A percentile compares a stretch with the other conserved stretches of the same genome.
Conservation (phyloP, 1,139 yeast species). For the Yamadazyma siamensis region DNA sequence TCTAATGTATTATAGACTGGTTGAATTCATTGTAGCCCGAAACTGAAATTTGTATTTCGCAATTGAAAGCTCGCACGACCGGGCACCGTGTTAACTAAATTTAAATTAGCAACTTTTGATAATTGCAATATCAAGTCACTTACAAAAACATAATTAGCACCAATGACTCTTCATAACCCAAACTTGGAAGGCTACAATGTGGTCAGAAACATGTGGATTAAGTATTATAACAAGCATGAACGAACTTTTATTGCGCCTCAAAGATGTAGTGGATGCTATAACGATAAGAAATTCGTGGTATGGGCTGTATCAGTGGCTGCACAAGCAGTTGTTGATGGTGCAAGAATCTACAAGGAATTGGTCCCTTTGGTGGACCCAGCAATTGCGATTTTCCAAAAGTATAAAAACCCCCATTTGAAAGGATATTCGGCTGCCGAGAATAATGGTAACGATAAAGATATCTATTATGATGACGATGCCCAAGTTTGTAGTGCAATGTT, state of each 20-base stretch:
- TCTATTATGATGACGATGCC: conserved; percentile 75
- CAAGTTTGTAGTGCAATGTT: conserved; percentile 68
- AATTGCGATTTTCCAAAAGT: conserved; percentile 47
- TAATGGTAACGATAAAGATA: conserved; percentile 55
- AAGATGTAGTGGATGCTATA: conserved; percentile 49
- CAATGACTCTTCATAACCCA: conserved; percentile 33
- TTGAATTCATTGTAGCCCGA: background rate
- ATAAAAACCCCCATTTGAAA: conserved; percentile 48
- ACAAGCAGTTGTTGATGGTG: conserved; percentile 61
- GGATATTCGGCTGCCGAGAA: conserved; percentile 62
- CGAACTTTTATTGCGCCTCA: conserved; percentile 43
- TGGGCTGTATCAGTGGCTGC: conserved; percentile 70
- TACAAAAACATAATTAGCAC: too few relatives aligned
- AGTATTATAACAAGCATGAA: conserved; percentile 42
- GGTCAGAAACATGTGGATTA: conserved; percentile 43
- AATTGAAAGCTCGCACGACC: too few relatives aligned
- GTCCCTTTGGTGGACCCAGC: conserved; percentile 58
- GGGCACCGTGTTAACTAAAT: too few relatives aligned
- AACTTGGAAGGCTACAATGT: conserved; percentile 51
- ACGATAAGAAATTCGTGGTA: conserved; percentile 54
- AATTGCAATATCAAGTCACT: too few relatives aligned
- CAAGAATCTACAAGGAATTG: conserved; percentile 55
- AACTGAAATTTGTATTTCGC: background rate
- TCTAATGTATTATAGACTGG: background rate
- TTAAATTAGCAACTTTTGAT: background rate